phyloP scores from a whole-genome alignment of 1,139 yeast genomes.

The Kodamaea arcana region DNA sequence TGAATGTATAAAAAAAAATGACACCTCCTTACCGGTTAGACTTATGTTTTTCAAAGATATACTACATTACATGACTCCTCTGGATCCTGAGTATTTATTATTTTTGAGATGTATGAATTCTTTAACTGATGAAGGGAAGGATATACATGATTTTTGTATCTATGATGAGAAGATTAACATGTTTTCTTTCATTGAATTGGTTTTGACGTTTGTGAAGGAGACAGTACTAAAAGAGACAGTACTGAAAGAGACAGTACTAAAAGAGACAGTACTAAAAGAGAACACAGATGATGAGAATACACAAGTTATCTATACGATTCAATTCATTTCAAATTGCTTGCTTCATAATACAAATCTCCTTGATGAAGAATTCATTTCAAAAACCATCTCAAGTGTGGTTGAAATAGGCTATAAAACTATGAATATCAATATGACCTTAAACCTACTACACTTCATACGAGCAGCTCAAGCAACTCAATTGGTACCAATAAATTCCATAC shows the following conservation, averaged over 20 bases:
- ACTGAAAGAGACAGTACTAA: too few species aligned
- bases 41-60: slow-evolving; percentile 61
- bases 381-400: slow-evolving; percentile 29
- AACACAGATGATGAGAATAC: slow-evolving; percentile 2
- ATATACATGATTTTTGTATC: slow-evolving; percentile 54
- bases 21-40: slow-evolving; percentile 41
- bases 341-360: slow-evolving; percentile 46
- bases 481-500: slow-evolving; percentile 40
- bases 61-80: slow-evolving; percentile 35
- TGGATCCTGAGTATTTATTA: slow-evolving; percentile 53
- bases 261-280: too few species aligned
- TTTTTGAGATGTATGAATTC: slow-evolving; percentile 49
- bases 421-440: slow-evolving; percentile 33
- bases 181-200: slow-evolving; percentile 27
- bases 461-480: slow-evolving; percentile 45
- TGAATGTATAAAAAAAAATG: slow-evolving; percentile 55
- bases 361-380: slow-evolving; percentile 35
- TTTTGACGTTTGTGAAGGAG: slow-evolving; percentile 3
- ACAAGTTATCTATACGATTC: slow-evolving; percentile 24
- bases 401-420: slow-evolving; percentile 43
- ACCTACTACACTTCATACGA: slow-evolving; percentile 44
- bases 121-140: slow-evolving; percentile 60
- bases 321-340: slow-evolving; percentile 41
- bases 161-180: slow-evolving; percentile 43
- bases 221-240: too few species aligned